Evolutionary conservation across 306 rosid genomes (phyloP).

Genomic region (Acacia crassicarpa): DNA sequence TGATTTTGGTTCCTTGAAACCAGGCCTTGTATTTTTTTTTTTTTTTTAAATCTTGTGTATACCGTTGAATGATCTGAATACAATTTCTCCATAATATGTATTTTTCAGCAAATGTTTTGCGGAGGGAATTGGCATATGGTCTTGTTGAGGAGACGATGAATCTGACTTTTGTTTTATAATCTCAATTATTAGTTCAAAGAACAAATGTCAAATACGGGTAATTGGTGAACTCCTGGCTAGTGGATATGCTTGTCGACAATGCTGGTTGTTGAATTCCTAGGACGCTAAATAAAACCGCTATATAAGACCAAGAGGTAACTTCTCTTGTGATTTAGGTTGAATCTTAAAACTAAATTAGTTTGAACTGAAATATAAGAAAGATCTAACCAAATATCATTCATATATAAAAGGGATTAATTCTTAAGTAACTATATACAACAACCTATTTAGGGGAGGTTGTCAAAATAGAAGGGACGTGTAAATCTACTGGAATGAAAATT

Average conservation of each 20-base stretch:
- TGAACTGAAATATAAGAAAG: too few species aligned
- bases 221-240: neutral
- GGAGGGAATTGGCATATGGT: neutral
- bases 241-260: neutral
- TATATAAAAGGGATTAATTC: too few species aligned
- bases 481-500: neutral
- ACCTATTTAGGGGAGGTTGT: too few species aligned
- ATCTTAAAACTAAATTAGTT: too few species aligned
- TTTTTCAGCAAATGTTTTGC: neutral
- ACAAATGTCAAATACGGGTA: neutral
- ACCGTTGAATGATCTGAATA: neutral
- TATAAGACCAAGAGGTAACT: too few species aligned
- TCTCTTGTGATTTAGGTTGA: too few species aligned
- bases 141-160: neutral
- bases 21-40: neutral
- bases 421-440: too few species aligned
- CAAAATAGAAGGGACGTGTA: too few species aligned
- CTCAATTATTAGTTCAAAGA: neutral
- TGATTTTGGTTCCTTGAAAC: slow-evolving; percentile 18
- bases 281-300: too few species aligned
- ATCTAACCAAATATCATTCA: too few species aligned
- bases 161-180: neutral
- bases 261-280: neutral
- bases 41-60: neutral
- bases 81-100: neutral